Evolutionary conservation across 2,329 filamentous ascomycete genomes (phyloP), one percentile per base, ranked within the genome.

Genomic region (Exophiala phaeomuriformis): DNA sequence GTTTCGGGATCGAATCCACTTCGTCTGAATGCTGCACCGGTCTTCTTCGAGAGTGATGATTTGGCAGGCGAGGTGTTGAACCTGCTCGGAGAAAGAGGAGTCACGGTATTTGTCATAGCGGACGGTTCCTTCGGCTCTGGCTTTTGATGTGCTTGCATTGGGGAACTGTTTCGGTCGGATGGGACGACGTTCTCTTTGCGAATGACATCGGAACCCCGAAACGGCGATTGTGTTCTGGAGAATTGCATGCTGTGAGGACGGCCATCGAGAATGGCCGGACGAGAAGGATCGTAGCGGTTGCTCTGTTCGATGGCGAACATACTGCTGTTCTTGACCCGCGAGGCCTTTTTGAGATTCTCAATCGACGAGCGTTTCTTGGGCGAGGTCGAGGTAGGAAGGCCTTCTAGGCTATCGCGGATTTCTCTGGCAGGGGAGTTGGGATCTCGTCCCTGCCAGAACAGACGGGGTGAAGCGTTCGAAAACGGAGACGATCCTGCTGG

Each of bases 311-410:
- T 85, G 40, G 89, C 90, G 68, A 95, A 88, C 78, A 97, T 96
- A 73, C 85, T 95, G 79, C 91, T 96, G 75, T 95, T 97, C 78
- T 91, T 95, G 65, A 98, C 93, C 56, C 93, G 86, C 51, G 91
- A 95, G 32, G 90, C 90, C 68, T 85, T 88, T 74, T 96, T 94
- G 55, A 98, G 79, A 66, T 90, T 90, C 78, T 98, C 93, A 62
- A 98, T 90, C 12, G 91, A 97, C 43, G 88, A 88, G 67, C 91
- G 85, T 65, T 88, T 86, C 53, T 82, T 84, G 27, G 88, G 83
- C 43, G 85, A 85, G 27, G 88, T 83, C 43, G 85, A 85, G 5
- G 79, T 76, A 47, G 81, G 77, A 53, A 77, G 76, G 57, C 80
- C 77, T 60, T 82, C 77, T 55, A 72, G 72, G 51, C 72, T 82